Evolutionary conservation across 2,329 filamentous ascomycete species (phyloP).

Genomic region (Fusarium tanahbumbuense): DNA sequence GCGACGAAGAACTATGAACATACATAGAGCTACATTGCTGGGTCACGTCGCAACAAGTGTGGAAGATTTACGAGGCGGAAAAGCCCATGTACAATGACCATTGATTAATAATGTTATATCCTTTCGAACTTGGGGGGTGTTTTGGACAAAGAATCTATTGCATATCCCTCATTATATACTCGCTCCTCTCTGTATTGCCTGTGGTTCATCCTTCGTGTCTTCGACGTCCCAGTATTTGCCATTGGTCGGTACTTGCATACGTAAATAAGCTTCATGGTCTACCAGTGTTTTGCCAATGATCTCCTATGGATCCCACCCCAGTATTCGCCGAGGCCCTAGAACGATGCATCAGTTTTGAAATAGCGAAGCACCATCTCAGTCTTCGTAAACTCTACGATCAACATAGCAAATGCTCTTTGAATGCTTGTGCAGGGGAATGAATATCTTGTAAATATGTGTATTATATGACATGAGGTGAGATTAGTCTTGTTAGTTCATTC

Average conservation of each 20-base stretch:
- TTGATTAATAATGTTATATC: conserved; percentile 57
- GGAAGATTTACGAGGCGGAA: conserved; percentile 46
- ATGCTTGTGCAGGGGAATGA: background rate
- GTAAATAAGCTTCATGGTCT: background rate
- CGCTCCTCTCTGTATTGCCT: background rate
- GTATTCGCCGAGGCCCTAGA: background rate
- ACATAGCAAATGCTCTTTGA: background rate
- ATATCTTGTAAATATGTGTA: background rate
- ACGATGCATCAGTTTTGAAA: background rate
- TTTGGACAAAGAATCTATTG: conserved; percentile 44
- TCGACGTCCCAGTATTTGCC: background rate
- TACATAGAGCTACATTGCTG: conserved; percentile 26
- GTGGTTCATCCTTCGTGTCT: background rate
- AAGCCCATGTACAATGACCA: conserved; percentile 57
- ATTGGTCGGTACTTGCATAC: too few species aligned
- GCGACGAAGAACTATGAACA: conserved; percentile 24
- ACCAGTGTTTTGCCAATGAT: background rate
- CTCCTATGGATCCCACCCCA: background rate
- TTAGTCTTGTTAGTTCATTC: background rate
- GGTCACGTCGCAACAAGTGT: conserved; percentile 23
- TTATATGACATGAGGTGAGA: conserved; percentile 6
- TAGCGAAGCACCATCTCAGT: background rate
- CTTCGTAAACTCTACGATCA: background rate
- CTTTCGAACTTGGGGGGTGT: conserved; percentile 44
- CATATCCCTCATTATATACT: conserved; percentile 36